phyloP scores from a whole-genome alignment of 2,329 filamentous ascomycete species.

The Claviceps sp. region DNA sequence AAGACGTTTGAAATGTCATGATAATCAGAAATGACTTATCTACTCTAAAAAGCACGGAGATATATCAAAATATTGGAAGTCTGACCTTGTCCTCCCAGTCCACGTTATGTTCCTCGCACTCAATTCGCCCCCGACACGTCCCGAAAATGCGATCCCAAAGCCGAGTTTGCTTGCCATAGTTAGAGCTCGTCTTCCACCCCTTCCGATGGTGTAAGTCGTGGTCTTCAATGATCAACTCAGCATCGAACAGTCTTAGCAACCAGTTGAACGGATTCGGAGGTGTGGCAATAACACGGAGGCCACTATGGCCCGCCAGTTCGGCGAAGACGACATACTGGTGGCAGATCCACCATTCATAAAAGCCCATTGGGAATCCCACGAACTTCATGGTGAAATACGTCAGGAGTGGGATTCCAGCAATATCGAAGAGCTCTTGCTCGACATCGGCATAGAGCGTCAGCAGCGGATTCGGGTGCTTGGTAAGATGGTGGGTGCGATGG shows the following conservation, averaged over 20 bases:
- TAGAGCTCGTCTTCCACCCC: slow-evolving; percentile 6
- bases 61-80: background rate
- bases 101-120: slow-evolving; percentile 2
- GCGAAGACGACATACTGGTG: slow-evolving; percentile 6
- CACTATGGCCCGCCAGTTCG: slow-evolving; percentile 5
- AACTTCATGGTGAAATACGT: slow-evolving; percentile 6
- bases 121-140: slow-evolving; percentile 4
- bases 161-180: slow-evolving; percentile 6
- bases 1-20: background rate
- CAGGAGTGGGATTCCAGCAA: slow-evolving; percentile 3
- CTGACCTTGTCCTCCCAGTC: slow-evolving; percentile 1
- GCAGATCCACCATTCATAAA: slow-evolving; percentile 7
- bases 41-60: background rate
- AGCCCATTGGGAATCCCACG: slow-evolving; percentile 5
- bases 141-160: slow-evolving; percentile 5
- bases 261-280: slow-evolving; percentile 4
- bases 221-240: slow-evolving; percentile 5
- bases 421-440: slow-evolving; percentile 6
- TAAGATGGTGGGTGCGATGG: slow-evolving; percentile 6
- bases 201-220: slow-evolving; percentile 7
- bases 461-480: slow-evolving; percentile 6
- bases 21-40: background rate
- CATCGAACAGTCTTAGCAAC: background rate
- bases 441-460: slow-evolving; percentile 3
- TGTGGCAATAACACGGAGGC: slow-evolving; percentile 1